A percentile compares a stretch with the other conserved stretches of the same genome.
Evolutionary conservation across 495 filamentous ascomycete species (phyloP).

Genomic region (Emericellopsis terricola): DNA sequence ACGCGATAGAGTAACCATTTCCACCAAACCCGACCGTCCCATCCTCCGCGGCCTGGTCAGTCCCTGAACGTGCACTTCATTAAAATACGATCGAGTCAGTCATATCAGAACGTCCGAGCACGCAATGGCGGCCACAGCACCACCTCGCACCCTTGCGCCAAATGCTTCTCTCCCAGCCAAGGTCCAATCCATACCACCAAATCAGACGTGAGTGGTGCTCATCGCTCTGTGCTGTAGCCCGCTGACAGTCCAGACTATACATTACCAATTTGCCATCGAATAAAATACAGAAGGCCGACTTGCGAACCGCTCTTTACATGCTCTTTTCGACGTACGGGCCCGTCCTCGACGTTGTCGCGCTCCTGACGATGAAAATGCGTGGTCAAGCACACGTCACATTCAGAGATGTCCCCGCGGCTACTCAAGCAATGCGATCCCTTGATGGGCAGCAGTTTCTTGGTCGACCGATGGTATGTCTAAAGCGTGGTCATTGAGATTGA

Average conservation of each 20-base stretch:
- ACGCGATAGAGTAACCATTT: too few relatives aligned
- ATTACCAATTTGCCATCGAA: slow-evolving; percentile 63
- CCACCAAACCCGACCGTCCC: too few relatives aligned
- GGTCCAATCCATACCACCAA: slow-evolving; percentile 33
- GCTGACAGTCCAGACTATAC: slow-evolving; percentile 47
- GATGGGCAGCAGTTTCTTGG: slow-evolving; percentile 82
- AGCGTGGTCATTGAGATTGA: not conserved
- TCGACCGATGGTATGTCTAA: slow-evolving; percentile 54
- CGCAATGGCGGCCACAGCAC: slow-evolving; percentile 15
- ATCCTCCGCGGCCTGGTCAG: too few relatives aligned
- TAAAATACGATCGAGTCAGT: not conserved
- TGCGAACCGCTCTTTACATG: slow-evolving; percentile 71
- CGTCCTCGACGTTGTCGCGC: slow-evolving; percentile 81
- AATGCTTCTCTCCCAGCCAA: slow-evolving; percentile 15
- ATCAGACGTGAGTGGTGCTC: slow-evolving; percentile 45
- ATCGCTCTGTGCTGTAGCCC: not conserved
- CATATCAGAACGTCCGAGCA: not conserved
- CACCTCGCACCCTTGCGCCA: slow-evolving; percentile 11
- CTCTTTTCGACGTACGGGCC: slow-evolving; percentile 88
- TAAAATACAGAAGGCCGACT: slow-evolving; percentile 71
- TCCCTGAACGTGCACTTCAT: too few relatives aligned
- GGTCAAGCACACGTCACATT: slow-evolving; percentile 91
- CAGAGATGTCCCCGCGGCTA: slow-evolving; percentile 68
- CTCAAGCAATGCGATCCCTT: slow-evolving; percentile 74
- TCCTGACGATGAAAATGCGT: slow-evolving; percentile 79